Evolutionary conservation across 306 rosid species (phyloP), one percentile per base, ranked within the genome.

Genomic region (Trifolium fragiferum): DNA sequence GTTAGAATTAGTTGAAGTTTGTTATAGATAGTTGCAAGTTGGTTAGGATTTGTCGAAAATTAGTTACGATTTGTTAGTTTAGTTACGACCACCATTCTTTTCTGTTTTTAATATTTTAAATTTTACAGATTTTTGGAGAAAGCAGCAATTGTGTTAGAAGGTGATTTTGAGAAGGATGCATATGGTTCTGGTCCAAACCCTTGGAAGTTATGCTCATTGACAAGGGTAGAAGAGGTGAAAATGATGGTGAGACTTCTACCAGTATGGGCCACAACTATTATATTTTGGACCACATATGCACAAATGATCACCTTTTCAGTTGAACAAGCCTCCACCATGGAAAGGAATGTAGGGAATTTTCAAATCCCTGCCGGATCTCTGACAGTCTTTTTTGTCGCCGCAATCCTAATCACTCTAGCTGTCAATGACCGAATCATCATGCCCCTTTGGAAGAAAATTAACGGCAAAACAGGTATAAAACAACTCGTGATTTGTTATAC

Each of bases 301-400:
- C 98, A 93, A 72, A 79, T 93, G 97, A 86, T 93, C 68, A 93
- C 98, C 50, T 93, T 91, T 82, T 91, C 98, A 9, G 98, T 93
- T 49, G 98, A 85, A 75, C 98, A 93, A 87, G 98, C 98, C 30
- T 43, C 94, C 76, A 93, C 96, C 70, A 93, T 93, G 98, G 72
- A 88, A 23, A 87, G 98, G 55, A 84, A 86, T 4, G 7, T 91
- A 1, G 87, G 92, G 0, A 66, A 23, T 47, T 93, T 93, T 80
- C 87, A 91, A 67, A 91, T 91, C 87, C 98, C 97, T 1, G 96
- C 98, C 6, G 98, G 94, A 21, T 89, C 96, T 66, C 91, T 91
- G 65, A 91, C 97, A 3, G 92, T 86, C 76, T 91, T 93, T 82
- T 93, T 93, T 78, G 98, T 91, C 46, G 74, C 80, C 6, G 97